Evolutionary conservation across 306 rosid genomes (phyloP), one percentile per base, ranked within the genome.

Genomic region (Prinsepia uniflora): DNA sequence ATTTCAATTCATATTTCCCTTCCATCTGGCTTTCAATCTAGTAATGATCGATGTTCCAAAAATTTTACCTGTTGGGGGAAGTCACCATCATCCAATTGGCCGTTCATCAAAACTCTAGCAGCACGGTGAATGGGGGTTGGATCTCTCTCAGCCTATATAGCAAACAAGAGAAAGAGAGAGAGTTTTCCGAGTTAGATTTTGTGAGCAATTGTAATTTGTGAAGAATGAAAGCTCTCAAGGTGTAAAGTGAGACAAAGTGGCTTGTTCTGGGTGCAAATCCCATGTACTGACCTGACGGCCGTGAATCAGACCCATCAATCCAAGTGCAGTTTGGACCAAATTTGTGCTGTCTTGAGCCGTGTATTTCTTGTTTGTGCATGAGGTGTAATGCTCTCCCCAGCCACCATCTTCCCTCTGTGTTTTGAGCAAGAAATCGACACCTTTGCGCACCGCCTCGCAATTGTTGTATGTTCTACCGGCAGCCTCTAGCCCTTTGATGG

Each of bases 341-440:
- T 76, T 76, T 8, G 86, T 79, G 7, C 83, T 77, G 18, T 79
- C 83, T n/a, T 74, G 72, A 50, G 83, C 68, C 40, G 77, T 79
- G 43, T 74, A 79, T 74, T 56, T 74, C 83, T 49, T 76, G 36
- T 80, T 79, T 40, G 78, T 53, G 56, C 84, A 83, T 4, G 87
- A 80, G 40, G 80, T 79, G 80, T 83, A 83, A 68, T 77, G 72
- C 70, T 83, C 87, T 14, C 82, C 87, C 81, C 81, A 83, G 1
- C 84, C 84, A 6, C 87, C 84, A 50, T 83, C 76, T 1, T 70
- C 53, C 10, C 75, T 83, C 42, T 83, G 82, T 9, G 66, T 77
- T 66, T 62, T 60, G 7, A 77, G 65, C 0, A 83, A 71, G 71
- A 83, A 84, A 0, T 71, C 56, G 4, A 81, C 84, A 1, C 73